Evolutionary conservation across 768 basidiomycete genomes (phyloP).

Genomic region (Neoboletus subvelutipes): DNA sequence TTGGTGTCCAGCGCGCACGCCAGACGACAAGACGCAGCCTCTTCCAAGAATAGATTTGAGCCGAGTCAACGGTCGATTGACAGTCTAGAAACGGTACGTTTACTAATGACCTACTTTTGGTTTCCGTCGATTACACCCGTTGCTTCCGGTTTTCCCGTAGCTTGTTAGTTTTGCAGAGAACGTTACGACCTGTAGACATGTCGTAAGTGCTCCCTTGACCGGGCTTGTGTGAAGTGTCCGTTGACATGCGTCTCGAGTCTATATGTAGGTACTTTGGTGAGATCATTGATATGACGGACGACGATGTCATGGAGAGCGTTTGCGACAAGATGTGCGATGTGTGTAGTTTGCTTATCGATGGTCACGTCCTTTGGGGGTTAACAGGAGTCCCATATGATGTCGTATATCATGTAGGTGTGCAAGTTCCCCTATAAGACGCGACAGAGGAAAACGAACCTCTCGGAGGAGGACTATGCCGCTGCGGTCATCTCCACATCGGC

Average conservation of each 20-base stretch:
- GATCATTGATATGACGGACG: conserved; percentile 48
- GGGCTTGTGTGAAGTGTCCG: neutral
- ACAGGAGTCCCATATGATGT: neutral
- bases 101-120: conserved; percentile 7
- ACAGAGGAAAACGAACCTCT: conserved; percentile 49
- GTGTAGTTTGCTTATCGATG: conserved; percentile 23
- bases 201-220: conserved; percentile 44
- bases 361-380: neutral
- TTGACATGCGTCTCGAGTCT: conserved; percentile 38
- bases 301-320: conserved; percentile 45
- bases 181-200: conserved; percentile 61
- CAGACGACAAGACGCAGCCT: conserved; percentile 43
- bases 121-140: conserved; percentile 7
- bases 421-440: conserved; percentile 71
- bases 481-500: conserved; percentile 17
- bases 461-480: conserved; percentile 37
- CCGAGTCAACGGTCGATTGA: conserved; percentile 68
- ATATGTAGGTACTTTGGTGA: conserved; percentile 86
- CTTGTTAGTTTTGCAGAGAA: conserved; percentile 59
- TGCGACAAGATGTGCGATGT: conserved; percentile 86
- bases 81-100: conserved; percentile 60
- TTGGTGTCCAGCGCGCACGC: conserved; percentile 50
- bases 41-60: conserved; percentile 48
- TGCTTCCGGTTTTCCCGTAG: conserved; percentile 23
- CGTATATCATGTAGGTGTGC: conserved; percentile 55